phyloP scores from a whole-genome alignment of 352 stramenopile species.

The Pythium aquatile region DNA sequence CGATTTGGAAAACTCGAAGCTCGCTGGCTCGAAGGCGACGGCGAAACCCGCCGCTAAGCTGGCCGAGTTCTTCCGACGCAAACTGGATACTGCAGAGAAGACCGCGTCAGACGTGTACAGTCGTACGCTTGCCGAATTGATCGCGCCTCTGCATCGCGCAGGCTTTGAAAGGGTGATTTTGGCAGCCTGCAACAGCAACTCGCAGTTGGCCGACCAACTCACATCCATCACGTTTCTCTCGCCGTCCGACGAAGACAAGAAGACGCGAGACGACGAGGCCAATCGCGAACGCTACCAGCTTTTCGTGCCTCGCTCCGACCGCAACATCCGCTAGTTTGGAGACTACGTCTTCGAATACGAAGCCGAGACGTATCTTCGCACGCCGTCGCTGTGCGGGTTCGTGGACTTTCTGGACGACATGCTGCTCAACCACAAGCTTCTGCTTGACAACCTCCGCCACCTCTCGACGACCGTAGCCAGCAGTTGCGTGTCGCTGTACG shows the following conservation, averaged over 20 bases:
- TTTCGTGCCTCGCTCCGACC: constrained; percentile 34
- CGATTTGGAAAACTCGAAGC: constrained; percentile 27
- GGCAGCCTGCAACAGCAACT: constrained; percentile 35
- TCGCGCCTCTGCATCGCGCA: constrained; percentile 33
- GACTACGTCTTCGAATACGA: constrained; percentile 28
- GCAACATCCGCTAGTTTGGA: constrained; percentile 28
- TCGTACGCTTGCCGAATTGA: constrained; percentile 33
- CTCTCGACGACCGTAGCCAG: constrained; percentile 48
- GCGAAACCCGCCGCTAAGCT: constrained; percentile 36
- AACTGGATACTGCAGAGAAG: constrained; percentile 32
- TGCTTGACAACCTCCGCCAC: constrained; percentile 38
- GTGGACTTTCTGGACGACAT: constrained; percentile 60
- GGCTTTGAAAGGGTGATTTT: constrained; percentile 42
- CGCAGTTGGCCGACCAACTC: constrained; percentile 42
- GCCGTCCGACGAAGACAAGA: constrained; percentile 42
- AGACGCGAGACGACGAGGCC: constrained; percentile 15
- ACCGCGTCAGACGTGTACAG: constrained; percentile 33
- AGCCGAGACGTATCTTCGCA: constrained; percentile 38
- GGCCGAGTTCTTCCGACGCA: constrained; percentile 29
- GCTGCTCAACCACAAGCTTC: constrained; percentile 37
- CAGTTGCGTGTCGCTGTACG: constrained; percentile 42
- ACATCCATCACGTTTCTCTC: constrained; percentile 44
- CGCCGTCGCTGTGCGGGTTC: constrained; percentile 42
- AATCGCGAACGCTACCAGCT: constrained; percentile 30
- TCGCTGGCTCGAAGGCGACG: constrained; percentile 34